These are phyloP conservation scores for Ostreobium quekettii DNA, from an alignment of 139 green algal genomes.

Conservation along the genomic window DNA sequence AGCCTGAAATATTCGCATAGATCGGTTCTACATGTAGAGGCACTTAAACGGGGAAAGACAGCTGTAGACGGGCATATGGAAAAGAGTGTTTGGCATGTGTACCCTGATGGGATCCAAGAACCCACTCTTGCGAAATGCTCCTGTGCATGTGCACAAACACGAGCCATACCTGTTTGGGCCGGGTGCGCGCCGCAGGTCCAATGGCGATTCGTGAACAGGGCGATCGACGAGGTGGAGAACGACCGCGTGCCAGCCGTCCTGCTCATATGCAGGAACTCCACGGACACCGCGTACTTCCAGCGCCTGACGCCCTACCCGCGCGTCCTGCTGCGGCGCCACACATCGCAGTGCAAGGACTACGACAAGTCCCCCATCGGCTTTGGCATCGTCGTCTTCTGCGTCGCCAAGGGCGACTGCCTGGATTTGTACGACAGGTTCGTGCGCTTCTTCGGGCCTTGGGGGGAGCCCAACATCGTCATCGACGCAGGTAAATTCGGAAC, in stretches of 20 bases:
- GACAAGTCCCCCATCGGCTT: conserved; percentile 64
- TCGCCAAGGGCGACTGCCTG: conserved; percentile 45
- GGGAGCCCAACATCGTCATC: conserved; percentile 66
- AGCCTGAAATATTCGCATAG: no score
- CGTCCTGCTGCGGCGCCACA: conserved; percentile 52
- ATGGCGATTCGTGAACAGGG: conserved; percentile 83
- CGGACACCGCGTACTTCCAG: conserved; percentile 66
- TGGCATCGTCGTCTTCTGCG: conserved; percentile 70
- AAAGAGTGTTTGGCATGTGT: no score
- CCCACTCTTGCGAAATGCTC: background rate
- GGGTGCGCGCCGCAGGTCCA: conserved; percentile 33
- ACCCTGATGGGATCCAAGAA: background rate
- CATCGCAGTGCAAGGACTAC: conserved; percentile 71
- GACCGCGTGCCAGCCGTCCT: conserved; percentile 55
- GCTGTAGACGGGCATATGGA: no score
- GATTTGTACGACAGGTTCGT: conserved; percentile 62
- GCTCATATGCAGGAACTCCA: conserved; percentile 58
- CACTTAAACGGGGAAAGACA: no score
- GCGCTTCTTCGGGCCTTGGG: conserved; percentile 45
- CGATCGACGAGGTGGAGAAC: conserved; percentile 82
- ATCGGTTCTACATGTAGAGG: no score
- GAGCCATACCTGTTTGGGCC: background rate
- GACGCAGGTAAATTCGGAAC: no score
- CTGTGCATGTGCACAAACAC: background rate
- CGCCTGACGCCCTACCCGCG: conserved; percentile 68